A percentile compares a stretch with the other conserved stretches of the same genome.
Evolutionary conservation across 106 monocot species (phyloP).

Genomic region (Allium sativum): DNA sequence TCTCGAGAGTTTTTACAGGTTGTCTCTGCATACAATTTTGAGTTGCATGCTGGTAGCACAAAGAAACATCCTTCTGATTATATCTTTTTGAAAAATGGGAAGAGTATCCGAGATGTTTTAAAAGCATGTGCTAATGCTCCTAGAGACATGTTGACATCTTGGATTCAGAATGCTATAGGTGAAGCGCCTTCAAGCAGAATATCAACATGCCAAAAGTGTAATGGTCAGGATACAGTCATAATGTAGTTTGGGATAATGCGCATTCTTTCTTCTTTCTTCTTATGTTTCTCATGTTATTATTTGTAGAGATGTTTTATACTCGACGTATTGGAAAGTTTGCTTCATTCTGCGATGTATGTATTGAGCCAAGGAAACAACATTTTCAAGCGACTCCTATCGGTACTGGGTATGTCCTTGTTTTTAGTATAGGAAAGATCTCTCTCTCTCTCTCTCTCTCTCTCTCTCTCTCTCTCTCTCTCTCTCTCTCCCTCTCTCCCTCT

Average conservation of each 20-base stretch:
- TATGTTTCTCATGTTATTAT: slow-evolving; percentile 3
- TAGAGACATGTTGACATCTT: slow-evolving; percentile 55
- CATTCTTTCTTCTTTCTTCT: slow-evolving; percentile 2
- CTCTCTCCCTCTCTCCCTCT: too few relatives aligned
- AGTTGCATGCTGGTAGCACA: slow-evolving; percentile 82
- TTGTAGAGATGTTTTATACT: slow-evolving; percentile 23
- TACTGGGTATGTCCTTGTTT: slow-evolving; percentile 15
- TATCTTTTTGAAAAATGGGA: slow-evolving; percentile 84
- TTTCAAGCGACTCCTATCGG: neutral
- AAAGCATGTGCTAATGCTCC: slow-evolving; percentile 51
- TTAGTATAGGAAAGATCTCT: neutral
- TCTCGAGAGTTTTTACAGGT: slow-evolving; percentile 23
- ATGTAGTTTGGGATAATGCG: neutral
- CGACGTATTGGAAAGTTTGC: slow-evolving; percentile 29
- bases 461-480: too few relatives aligned
- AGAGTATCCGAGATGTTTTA: slow-evolving; percentile 65
- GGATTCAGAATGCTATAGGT: slow-evolving; percentile 53
- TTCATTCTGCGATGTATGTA: slow-evolving; percentile 46
- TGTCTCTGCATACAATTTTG: slow-evolving; percentile 74
- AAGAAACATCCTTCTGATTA: slow-evolving; percentile 92
- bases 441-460: too few relatives aligned
- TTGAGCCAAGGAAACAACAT: slow-evolving; percentile 17
- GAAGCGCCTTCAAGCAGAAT: slow-evolving; percentile 15
- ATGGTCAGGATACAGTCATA: slow-evolving; percentile 16
- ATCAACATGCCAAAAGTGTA: slow-evolving; percentile 32